Evolutionary conservation across 2,329 filamentous ascomycete genomes (phyloP).

Genomic region (Epichloe bromicola): DNA sequence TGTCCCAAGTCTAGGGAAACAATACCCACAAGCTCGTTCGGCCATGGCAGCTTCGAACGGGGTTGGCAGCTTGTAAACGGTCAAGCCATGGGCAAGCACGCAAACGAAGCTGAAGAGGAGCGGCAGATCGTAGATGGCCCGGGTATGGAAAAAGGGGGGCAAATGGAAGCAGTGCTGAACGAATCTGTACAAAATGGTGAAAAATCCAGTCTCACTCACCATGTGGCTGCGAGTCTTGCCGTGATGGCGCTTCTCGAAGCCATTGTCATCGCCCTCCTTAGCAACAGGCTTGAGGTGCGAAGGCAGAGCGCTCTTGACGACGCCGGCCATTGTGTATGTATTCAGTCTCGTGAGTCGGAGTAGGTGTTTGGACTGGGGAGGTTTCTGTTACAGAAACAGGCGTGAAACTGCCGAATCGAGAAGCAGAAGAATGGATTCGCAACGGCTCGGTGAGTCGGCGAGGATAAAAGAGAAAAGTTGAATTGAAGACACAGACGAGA

Average conservation of each 20-base stretch:
- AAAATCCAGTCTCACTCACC: conserved; percentile 39
- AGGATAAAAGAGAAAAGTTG: background rate
- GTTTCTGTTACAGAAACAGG: background rate
- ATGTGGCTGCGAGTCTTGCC: conserved; percentile 79
- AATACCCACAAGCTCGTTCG: background rate
- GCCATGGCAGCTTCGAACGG: background rate
- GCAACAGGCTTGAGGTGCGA: conserved; percentile 63
- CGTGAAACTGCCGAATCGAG: background rate
- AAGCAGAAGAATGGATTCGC: background rate
- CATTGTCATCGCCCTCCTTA: conserved; percentile 28
- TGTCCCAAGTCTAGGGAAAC: background rate
- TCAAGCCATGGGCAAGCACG: background rate
- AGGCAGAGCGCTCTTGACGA: conserved; percentile 63
- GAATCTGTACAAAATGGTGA: background rate
- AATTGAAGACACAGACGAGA: background rate
- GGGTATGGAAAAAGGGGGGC: background rate
- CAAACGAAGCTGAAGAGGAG: background rate
- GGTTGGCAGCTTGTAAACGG: background rate
- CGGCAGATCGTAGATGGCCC: background rate
- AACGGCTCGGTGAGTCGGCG: background rate
- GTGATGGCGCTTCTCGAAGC: conserved; percentile 55
- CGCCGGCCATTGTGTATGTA: conserved; percentile 49
- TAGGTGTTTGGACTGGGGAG: background rate
- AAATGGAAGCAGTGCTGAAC: background rate
- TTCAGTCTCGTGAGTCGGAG: background rate